A percentile compares a stretch with the other conserved stretches of the same genome.
Evolutionary conservation across 2,329 filamentous ascomycete genomes (phyloP).

Genomic region (Fonsecaea pugnacius): DNA sequence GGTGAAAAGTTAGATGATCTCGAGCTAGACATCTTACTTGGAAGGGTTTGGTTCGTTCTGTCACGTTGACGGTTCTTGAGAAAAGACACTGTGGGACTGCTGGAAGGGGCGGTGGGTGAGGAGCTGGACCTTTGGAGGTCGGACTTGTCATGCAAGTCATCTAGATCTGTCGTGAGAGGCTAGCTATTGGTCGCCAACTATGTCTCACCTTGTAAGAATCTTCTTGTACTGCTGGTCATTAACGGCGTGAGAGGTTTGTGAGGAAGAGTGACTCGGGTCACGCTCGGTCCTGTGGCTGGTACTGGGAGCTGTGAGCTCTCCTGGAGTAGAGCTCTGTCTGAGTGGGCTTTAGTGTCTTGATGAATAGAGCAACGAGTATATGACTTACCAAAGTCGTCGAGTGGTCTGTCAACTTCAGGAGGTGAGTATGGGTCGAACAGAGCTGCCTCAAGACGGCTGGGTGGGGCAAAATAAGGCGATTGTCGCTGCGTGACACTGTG

Average conservation of each 20-base stretch:
- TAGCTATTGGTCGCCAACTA: not conserved
- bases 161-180: constrained; percentile 15
- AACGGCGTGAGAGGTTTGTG: constrained; percentile 13
- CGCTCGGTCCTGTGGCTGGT: not conserved
- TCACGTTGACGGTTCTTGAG: constrained; percentile 23
- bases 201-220: constrained; percentile 10
- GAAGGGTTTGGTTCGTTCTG: not conserved
- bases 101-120: constrained; percentile 24
- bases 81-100: constrained; percentile 30
- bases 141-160: constrained; percentile 16
- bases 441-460: not conserved
- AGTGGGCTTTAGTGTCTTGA: constrained; percentile 11
- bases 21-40: not conserved
- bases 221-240: constrained; percentile 2
- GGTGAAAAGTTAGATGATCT: not conserved
- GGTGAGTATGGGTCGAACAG: constrained; percentile 4
- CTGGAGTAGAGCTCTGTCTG: constrained; percentile 31
- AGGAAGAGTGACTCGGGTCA: constrained; percentile 17
- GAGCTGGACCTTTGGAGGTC: constrained; percentile 26
- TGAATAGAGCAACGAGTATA: not conserved
- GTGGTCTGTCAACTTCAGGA: constrained; percentile 20
- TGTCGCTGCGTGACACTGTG: constrained; percentile 4
- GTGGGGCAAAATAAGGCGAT: constrained; percentile 8
- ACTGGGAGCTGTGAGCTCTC: constrained; percentile 8
- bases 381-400: constrained; percentile 35